Conservation (phyloP, 768 basidiomycete species). For the Roridomyces roridus region DNA sequence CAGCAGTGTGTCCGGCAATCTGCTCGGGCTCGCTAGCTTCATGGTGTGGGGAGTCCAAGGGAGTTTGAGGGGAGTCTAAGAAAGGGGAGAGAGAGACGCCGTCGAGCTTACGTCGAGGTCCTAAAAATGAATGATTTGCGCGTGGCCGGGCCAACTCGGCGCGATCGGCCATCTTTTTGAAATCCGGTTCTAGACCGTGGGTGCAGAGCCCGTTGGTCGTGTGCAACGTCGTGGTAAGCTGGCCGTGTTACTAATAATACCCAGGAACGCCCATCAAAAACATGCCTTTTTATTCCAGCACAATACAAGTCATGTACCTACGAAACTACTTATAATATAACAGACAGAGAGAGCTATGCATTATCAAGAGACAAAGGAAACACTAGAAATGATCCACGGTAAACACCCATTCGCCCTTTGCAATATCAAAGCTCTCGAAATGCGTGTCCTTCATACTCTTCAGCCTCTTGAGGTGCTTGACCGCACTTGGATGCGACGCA, state of each 20-base stretch:
- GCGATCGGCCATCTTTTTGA: too few species aligned
- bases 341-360: background rate
- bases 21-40: conserved; percentile 44
- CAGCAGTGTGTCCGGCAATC: conserved; percentile 56
- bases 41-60: too few species aligned
- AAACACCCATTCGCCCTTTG: conserved; percentile 92
- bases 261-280: too few species aligned
- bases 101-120: too few species aligned
- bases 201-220: too few species aligned
- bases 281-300: conserved; percentile 6
- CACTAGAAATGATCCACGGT: conserved; percentile 87
- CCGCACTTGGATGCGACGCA: conserved; percentile 65
- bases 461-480: conserved; percentile 80
- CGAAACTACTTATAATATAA: background rate
- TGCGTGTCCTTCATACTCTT: conserved; percentile 85
- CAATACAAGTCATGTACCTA: conserved; percentile 13
- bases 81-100: too few species aligned
- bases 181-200: too few species aligned
- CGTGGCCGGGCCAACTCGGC: too few species aligned
- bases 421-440: conserved; percentile 81
- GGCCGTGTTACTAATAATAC: too few species aligned
- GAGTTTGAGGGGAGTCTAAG: background rate
- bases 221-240: too few species aligned
- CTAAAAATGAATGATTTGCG: too few species aligned
- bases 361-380: background rate